A percentile compares a stretch with the other conserved stretches of the same genome.
phyloP scores from a whole-genome alignment of 139 green algal genomes.

The Tetradesmus lagerheimii region DNA sequence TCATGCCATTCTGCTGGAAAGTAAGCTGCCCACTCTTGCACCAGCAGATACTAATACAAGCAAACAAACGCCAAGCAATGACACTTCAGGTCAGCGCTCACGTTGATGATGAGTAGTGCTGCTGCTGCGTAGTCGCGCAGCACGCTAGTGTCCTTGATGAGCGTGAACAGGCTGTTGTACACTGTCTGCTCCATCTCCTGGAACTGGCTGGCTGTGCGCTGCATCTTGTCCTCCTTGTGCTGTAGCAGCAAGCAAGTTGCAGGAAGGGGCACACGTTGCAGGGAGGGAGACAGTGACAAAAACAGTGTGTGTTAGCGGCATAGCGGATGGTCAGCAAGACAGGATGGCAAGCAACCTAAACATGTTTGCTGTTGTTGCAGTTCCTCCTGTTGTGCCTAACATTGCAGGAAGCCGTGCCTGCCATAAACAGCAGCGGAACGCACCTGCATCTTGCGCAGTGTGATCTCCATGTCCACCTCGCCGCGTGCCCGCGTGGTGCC shows the following conservation, averaged over 20 bases:
- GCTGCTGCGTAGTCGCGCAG: slow-evolving; percentile 84
- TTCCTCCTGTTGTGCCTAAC: too few relatives aligned
- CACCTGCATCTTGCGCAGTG: slow-evolving; percentile 54
- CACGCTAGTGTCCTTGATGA: slow-evolving; percentile 86
- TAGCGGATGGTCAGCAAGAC: too few relatives aligned
- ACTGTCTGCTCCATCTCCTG: slow-evolving; percentile 84
- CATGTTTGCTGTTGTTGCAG: too few relatives aligned
- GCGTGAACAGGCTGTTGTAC: slow-evolving; percentile 86
- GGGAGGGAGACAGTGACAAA: too few relatives aligned
- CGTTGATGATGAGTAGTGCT: slow-evolving; percentile 66
- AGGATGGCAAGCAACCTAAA: too few relatives aligned
- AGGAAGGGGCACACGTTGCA: too few relatives aligned
- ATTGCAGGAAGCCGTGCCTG: too few relatives aligned
- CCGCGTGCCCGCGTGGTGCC: slow-evolving; percentile 65
- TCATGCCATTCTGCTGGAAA: too few relatives aligned
- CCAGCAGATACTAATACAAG: not conserved
- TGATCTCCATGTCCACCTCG: slow-evolving; percentile 76
- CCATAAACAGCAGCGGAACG: not conserved
- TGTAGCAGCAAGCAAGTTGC: slow-evolving; percentile 20
- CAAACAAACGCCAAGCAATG: not conserved
- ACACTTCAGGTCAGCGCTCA: not conserved
- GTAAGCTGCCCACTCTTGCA: too few relatives aligned
- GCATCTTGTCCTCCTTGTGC: slow-evolving; percentile 86
- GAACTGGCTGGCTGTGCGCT: slow-evolving; percentile 60
- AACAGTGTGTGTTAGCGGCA: too few relatives aligned